Evolutionary conservation across 768 basidiomycete species (phyloP), one percentile per base, ranked within the genome.

Genomic region (Pulveroboletus ravenelii): DNA sequence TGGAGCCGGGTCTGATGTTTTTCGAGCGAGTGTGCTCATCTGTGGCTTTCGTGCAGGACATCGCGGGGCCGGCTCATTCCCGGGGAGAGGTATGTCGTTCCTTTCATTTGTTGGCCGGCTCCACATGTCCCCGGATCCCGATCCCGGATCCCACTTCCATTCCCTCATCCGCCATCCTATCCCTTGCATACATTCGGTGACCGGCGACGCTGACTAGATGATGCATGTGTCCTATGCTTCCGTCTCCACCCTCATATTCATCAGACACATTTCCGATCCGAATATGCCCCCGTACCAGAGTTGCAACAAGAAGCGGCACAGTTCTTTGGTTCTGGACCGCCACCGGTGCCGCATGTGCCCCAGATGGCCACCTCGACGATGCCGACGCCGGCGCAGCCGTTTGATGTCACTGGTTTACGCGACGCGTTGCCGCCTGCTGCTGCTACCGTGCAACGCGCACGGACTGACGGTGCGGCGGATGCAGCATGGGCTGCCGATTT

Each of bases 401-500:
- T 84, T 60, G 83, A 89, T 57, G 61, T 89, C 5, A 74, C 79
- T 44, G 72, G 74, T n/a, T 45, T 68, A 39, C 58, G 51, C 20
- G 51, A 65, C 40, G 55, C 59, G 18, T 54, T 66, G 17, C 32
- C 47, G 4, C 7, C 12, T 14, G 29, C 10, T 18, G 23, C 14
- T 37, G 9, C 30, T 30, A 17, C 59, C 35, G 27, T 48, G n/a
- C 60, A 61, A 52, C 36, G 39, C 51, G 46, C 45, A 38, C 63
- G 54, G 47, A 54, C 53, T 36, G 68, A 59, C 41, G 54, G 47
- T 3, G 31, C 23, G 4, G 29, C 46, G 5, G 43, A 32, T 6
- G 50, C 74, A 14, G 66, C 74, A n/a, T 88, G 86, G 85, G 81
- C 84, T 1, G 58, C 76, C 18, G 84, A 86, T 62, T 87, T 87